Evolutionary conservation across 441 rosid species (phyloP).

Genomic region (Erysimum pusillum): DNA sequence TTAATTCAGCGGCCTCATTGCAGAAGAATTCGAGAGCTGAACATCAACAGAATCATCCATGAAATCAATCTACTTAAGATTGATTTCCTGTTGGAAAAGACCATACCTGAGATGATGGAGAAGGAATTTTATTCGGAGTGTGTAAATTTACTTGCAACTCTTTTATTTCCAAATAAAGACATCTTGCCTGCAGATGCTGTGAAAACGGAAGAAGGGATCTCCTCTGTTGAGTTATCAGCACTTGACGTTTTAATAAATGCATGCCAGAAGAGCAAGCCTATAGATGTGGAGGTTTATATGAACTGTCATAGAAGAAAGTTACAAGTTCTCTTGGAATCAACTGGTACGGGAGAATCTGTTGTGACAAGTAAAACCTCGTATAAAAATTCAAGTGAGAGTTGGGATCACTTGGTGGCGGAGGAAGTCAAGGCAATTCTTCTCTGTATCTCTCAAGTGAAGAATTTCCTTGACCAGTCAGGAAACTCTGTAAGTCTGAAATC

Average conservation of each 20-base stretch:
- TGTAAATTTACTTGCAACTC: constrained; percentile 78
- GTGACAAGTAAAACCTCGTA: constrained; percentile 53
- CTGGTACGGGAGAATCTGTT: constrained; percentile 62
- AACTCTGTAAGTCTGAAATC: constrained; percentile 69
- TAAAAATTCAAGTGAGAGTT: constrained; percentile 59
- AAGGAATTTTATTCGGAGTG: constrained; percentile 82
- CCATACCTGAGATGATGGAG: constrained; percentile 75
- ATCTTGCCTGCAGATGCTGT: constrained; percentile 54
- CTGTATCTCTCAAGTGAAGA: constrained; percentile 72
- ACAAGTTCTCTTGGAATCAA: constrained; percentile 71
- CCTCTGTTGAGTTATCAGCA: constrained; percentile 77
- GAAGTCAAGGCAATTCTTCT: constrained; percentile 85
- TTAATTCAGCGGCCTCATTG: constrained; percentile 73
- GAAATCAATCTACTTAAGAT: constrained; percentile 83
- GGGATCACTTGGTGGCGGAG: constrained; percentile 72
- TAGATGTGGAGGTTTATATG: constrained; percentile 69
- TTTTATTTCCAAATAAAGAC: constrained; percentile 69
- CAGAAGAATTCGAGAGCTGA: constrained; percentile 74
- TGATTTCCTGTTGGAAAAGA: constrained; percentile 81
- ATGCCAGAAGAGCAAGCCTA: constrained; percentile 73
- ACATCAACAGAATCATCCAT: constrained; percentile 67
- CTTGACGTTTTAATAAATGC: constrained; percentile 76
- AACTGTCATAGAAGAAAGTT: constrained; percentile 86
- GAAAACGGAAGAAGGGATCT: constrained; percentile 54
- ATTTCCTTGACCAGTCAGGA: constrained; percentile 61